Base-by-base conservation (phyloP, 805 yeast genomes). In the Candida tibetensis region DNA sequence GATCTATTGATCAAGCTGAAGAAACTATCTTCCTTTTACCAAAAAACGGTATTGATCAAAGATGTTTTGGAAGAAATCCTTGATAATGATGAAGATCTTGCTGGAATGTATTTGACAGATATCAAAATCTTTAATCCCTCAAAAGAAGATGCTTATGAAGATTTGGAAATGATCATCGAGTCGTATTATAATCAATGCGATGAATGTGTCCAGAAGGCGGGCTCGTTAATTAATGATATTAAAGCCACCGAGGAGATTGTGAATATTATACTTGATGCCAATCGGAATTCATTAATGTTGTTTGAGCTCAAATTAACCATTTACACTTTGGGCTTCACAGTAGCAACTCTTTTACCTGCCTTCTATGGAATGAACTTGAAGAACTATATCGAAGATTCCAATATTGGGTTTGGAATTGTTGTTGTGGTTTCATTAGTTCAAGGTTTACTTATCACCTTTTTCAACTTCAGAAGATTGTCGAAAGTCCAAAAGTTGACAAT, bases 231-330 rank as follows among this genome's bases (percentile, higher is more conserved):
- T 15, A 81, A 81, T 49, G 95, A 90, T 55, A 87, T 90, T 49
- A 81, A 80, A 53, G 85, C 93, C 12, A 90, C 97, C 0, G 96
- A 89, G 55, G 97, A 90, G 52, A 86, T 90, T 55, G 90, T 87
- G 42, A 89, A 89, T 55, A 89, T 90, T 51, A 89, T 90, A 44
- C 62, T 90, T 38, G 97, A 90, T 59, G 87, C 96, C 2, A 88
- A 88, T 53, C 78, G 97, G 65, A 90, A 90, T 62, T 79, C 95
- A 3, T 66, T 90, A 44, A 87, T 90, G 95, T 72, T 90, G 40
- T 80, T 84, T 48, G 95, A 90, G 53, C 66, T 90, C 46, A 83
- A 85, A 51, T 79, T 89, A 12, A 79, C 95, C 0, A 83, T 90
- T 17, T 86, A 85, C 45, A 87, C 96, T 0, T 60, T 90, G 25